These are phyloP conservation scores for Gremmenia infestans DNA, from an alignment of 2,329 filamentous ascomycete species.

Conservation along the genomic window DNA sequence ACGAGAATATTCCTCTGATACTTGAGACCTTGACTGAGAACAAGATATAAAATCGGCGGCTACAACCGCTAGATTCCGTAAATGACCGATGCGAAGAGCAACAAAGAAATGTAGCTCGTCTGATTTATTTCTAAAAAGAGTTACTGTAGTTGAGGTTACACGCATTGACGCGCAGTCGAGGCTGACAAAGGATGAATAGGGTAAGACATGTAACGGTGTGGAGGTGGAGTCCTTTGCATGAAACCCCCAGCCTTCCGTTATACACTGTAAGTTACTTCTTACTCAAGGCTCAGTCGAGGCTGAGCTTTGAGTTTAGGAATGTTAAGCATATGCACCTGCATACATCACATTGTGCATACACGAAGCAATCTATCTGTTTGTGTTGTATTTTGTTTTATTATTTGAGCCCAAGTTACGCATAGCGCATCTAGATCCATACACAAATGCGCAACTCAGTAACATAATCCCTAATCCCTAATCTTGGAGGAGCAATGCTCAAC, in stretches of 20 bases:
- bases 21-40: not conserved
- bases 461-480: not conserved
- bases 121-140: not conserved
- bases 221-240: not conserved
- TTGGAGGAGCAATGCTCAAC: constrained; percentile 23
- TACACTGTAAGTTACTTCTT: not conserved
- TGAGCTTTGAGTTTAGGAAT: not conserved
- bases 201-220: not conserved
- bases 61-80: not conserved
- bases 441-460: constrained; percentile 5
- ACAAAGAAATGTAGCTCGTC: constrained; percentile 7
- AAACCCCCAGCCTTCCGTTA: not conserved
- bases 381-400: constrained; percentile 5
- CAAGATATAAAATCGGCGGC: not conserved
- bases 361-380: not conserved
- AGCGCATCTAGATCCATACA: constrained; percentile 1
- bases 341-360: not conserved
- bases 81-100: constrained; percentile 20
- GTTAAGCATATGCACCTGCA: not conserved
- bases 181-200: not conserved
- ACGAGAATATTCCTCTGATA: not conserved
- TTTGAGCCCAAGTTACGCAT: constrained; percentile 5
- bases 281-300: not conserved
- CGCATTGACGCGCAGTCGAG: not conserved
- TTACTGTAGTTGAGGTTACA: not conserved